These are phyloP conservation scores for Paramecium octaurelia DNA, from an alignment of 73 alveolate genomes.

Conservation along the genomic window DNA sequence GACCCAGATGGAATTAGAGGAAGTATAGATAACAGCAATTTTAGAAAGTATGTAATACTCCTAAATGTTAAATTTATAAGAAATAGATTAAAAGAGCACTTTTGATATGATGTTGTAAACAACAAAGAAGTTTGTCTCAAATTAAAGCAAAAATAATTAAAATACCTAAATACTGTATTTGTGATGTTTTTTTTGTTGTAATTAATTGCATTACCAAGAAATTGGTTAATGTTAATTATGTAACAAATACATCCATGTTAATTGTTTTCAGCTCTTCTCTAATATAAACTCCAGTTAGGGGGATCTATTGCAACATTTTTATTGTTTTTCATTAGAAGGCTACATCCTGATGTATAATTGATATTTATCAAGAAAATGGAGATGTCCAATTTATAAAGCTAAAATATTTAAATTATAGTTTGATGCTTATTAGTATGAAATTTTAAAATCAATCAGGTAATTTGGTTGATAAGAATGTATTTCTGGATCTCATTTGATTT, in stretches of 20 bases:
- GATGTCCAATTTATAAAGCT: constrained; percentile 26
- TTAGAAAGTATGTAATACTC: not conserved
- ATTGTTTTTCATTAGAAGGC: constrained; percentile 13
- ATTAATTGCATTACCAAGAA: not conserved
- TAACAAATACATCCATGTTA: not conserved
- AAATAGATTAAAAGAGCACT: not conserved
- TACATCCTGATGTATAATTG: not conserved
- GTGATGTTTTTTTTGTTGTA: not conserved
- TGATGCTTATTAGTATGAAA: not conserved
- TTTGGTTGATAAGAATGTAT: not conserved
- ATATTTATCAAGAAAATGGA: not conserved
- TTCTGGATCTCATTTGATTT: not conserved
- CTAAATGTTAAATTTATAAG: not conserved
- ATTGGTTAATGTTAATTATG: not conserved
- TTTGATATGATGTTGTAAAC: not conserved
- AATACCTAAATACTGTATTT: not conserved
- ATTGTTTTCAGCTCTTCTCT: not conserved
- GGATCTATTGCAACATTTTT: not conserved
- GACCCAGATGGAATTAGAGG: not conserved
- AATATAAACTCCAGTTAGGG: constrained; percentile 36
- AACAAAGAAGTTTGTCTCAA: not conserved
- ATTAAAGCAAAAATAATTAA: not conserved
- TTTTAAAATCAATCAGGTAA: not conserved
- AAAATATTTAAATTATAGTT: constrained; percentile 1
- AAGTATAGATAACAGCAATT: not conserved